Conservation (phyloP, 768 basidiomycete species). For the Tulasnella sp. region DNA sequence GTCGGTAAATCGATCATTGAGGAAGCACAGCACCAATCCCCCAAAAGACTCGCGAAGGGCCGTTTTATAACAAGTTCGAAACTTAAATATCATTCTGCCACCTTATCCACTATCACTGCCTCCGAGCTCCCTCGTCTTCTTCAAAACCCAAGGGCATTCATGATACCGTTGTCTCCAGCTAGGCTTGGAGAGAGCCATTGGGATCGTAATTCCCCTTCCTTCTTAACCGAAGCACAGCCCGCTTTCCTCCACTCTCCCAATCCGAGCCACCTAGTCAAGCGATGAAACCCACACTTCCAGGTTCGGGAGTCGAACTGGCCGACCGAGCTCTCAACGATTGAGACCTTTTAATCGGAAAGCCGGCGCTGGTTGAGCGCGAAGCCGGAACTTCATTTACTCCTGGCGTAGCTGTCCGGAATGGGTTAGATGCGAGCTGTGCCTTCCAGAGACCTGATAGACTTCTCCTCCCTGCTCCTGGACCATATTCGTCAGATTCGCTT, state of each 20-base stretch:
- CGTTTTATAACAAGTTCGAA: neutral
- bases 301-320: neutral
- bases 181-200: neutral
- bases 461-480: slow-evolving; percentile 14
- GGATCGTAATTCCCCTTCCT: neutral
- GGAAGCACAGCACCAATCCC: neutral
- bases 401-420: slow-evolving; percentile 14
- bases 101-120: neutral
- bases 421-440: slow-evolving; percentile 10
- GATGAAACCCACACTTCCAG: neutral
- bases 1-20: too few species aligned
- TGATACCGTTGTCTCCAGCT: neutral
- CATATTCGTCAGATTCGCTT: neutral
- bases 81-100: neutral
- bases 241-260: neutral
- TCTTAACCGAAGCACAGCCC: neutral
- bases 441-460: slow-evolving; percentile 21
- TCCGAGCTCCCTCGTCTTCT: neutral
- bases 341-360: neutral
- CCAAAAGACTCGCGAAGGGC: neutral
- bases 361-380: neutral
- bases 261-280: neutral
- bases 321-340: neutral
- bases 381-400: slow-evolving; percentile 20
- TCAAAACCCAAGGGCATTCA: neutral